Evolutionary conservation across 2,329 filamentous ascomycete species (phyloP), one percentile per base, ranked within the genome.

Genomic region (Nothophoma quercina): DNA sequence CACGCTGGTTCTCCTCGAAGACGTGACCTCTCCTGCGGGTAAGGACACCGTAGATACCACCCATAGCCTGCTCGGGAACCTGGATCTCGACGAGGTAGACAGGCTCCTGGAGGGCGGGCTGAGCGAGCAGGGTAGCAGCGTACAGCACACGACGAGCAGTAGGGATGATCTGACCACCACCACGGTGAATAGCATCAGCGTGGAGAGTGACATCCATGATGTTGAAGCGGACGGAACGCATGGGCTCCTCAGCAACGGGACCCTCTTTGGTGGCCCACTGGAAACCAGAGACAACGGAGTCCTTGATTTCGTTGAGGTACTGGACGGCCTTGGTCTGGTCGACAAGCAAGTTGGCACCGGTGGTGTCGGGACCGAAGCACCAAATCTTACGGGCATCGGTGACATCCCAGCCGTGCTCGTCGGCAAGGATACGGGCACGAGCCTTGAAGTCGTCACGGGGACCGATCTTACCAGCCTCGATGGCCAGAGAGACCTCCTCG

Each of bases 261-360:
- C 95, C 95, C 86, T 99, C 95, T 77, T 93, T 89, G 71, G 91
- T 91, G 68, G 95, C 95, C 95, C 95, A 99, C 83, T 99, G 95
- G 92, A 99, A 99, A 88, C 95, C 95, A 69, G 95, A 98, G 76
- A 98, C 93, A 70, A 98, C 89, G 58, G 93, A 98, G 78, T 99
- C 95, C 90, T 99, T 99, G 88, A 99, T 99, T 90, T 99, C 95
- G 85, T 91, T 95, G 76, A 99, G 87, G 88, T 98, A 99, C 85
- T 99, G 95, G 67, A 99, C 95, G 71, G 95, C 95, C 91, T 98
- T 99, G 86, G 93, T 97, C 89, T 98, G 95, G 83, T 99, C 95
- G 76, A 99, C 88, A 71, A 99, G 85, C 86, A 99, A 83, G 88
- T 99, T 99, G 86, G 95, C 89, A 80, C 95, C 95, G 75, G 84